Base-by-base conservation (phyloP, 768 basidiomycete species). In the Dioszegia hungarica region DNA sequence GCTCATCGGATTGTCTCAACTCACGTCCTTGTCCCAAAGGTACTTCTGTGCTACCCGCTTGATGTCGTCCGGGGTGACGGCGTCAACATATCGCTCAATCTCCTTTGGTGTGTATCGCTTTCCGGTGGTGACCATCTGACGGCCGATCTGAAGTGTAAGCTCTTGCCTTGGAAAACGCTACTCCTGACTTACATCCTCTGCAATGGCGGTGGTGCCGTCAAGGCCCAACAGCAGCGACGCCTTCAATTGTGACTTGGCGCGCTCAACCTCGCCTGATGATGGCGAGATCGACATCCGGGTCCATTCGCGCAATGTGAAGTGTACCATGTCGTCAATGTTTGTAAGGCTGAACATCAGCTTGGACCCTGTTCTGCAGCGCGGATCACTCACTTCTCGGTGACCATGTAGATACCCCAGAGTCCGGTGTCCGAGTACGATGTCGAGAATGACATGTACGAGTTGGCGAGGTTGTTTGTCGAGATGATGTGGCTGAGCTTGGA, bases 401-500 rank as follows among this genome's bases (percentile, higher is more conserved):
- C 90, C 53, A 95, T 79, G 82, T 99, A 98, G 78, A 97, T 90
- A 68, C 94, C 94, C 95, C 94, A 99, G 31, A 98, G 85, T 56
- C 95, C 95, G 19, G 93, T 98, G 78, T 99, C 95, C 5, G 92
- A 91, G 81, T 99, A 99, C 5, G 88, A 90, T 1, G 94, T 98
- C 17, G 91, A 94, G 86, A 98, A 99, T 51, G 88, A 90, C 90
- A 97, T 94, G 87, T 89, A 99, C 57, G 88, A 90, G 82, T 98
- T 99, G 72, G 95, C 95, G 74, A 98, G 90, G 82, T 90, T 89
- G 83, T 97, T 86, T 52, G 82, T 81, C 34, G 90, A 89, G 69
- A 98, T 82, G 77, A 91, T 87, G 77, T 93, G 88, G 24, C 88
- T 89, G 53, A 99, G 86, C 49, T 87, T 85, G 49, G 91, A 95